These are phyloP conservation scores for Metschnikowia orientalis DNA, from an alignment of 805 yeast genomes.

Conservation along the genomic window DNA sequence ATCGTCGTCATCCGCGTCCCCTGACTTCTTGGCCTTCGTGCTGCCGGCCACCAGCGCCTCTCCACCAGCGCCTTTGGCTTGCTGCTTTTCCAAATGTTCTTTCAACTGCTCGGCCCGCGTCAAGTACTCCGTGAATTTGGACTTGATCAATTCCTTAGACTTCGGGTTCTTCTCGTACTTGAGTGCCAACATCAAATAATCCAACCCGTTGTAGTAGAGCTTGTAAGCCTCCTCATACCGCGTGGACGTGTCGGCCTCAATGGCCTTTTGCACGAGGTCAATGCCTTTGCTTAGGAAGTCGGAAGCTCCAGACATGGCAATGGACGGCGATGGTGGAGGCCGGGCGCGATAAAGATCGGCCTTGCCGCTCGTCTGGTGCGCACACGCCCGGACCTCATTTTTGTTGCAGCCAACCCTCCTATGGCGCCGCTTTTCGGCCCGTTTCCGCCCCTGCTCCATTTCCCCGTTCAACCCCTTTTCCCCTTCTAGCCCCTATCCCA, in stretches of 20 bases:
- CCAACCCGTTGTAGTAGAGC: conserved; percentile 86
- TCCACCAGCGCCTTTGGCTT: conserved; percentile 41
- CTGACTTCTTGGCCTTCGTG: conserved; percentile 50
- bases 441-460: too few relatives aligned
- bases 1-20: conserved; percentile 60
- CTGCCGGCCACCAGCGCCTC: conserved; percentile 55
- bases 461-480: too few relatives aligned
- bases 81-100: conserved; percentile 72
- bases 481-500: too few relatives aligned
- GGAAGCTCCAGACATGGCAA: conserved; percentile 31
- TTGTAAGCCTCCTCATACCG: conserved; percentile 92
- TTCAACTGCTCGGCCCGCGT: conserved; percentile 92
- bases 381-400: too few relatives aligned
- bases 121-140: conserved; percentile 86
- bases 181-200: conserved; percentile 91
- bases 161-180: conserved; percentile 88
- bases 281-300: conserved; percentile 94
- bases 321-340: too few relatives aligned
- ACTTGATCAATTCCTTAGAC: conserved; percentile 81
- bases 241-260: conserved; percentile 87
- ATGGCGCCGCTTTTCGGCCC: too few relatives aligned
- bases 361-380: too few relatives aligned
- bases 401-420: too few relatives aligned
- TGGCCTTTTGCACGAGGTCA: conserved; percentile 88
- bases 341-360: too few relatives aligned